phyloP scores from a whole-genome alignment of 768 basidiomycete genomes.

The Collybia nuda region DNA sequence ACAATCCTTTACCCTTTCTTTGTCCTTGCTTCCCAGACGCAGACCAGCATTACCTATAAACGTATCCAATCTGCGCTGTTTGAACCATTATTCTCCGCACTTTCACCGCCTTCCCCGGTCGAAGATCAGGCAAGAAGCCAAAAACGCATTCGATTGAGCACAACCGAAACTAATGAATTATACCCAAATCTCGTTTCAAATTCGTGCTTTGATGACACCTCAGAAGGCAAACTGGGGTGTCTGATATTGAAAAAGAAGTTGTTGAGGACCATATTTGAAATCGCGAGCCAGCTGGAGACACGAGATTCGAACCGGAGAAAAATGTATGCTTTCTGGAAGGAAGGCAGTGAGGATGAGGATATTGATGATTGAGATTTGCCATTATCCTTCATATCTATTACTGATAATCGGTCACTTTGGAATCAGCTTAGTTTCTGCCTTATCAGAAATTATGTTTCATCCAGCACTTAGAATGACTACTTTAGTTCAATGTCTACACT shows the following conservation, averaged over 20 bases:
- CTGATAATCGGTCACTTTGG: not conserved
- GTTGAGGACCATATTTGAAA: constrained; percentile 64
- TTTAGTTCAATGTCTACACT: too few species aligned
- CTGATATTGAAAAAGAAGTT: constrained; percentile 51
- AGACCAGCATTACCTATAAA: constrained; percentile 62
- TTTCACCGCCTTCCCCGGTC: constrained; percentile 36
- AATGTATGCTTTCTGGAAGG: constrained; percentile 82
- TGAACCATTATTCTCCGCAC: constrained; percentile 62
- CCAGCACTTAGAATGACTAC: too few species aligned
- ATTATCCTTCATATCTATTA: not conserved
- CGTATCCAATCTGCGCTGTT: constrained; percentile 71
- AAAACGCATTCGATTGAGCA: constrained; percentile 46
- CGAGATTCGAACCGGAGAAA: constrained; percentile 78
- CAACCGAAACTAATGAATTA: constrained; percentile 12
- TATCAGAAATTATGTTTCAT: not conserved
- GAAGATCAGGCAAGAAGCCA: constrained; percentile 37
- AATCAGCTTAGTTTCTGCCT: not conserved
- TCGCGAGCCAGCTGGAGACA: constrained; percentile 73
- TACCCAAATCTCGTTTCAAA: constrained; percentile 51
- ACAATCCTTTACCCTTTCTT: constrained; percentile 70
- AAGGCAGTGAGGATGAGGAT: constrained; percentile 45
- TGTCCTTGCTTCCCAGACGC: constrained; percentile 66
- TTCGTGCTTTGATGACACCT: constrained; percentile 46
- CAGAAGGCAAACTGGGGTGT: constrained; percentile 35
- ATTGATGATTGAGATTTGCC: constrained; percentile 12